phyloP scores from a whole-genome alignment of 345 rosid genomes.

The Conringia planisiliqua region DNA sequence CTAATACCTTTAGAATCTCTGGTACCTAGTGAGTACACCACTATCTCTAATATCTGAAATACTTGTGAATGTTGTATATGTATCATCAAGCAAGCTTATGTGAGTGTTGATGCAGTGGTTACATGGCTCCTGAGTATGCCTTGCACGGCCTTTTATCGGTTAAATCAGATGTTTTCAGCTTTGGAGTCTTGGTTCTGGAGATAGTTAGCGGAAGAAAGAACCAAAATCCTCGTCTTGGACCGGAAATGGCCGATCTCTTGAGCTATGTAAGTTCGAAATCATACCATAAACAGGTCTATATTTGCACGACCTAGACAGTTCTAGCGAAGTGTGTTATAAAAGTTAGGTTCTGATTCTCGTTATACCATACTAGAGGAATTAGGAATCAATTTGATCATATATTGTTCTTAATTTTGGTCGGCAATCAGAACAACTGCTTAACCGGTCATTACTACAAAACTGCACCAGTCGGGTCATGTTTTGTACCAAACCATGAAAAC shows the following conservation, averaged over 20 bases:
- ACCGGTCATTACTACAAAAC: background rate
- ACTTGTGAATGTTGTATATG: background rate
- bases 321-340: background rate
- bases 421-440: background rate
- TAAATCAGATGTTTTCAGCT: slow-evolving; percentile 85
- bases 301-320: background rate
- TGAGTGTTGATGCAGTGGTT: slow-evolving; percentile 58
- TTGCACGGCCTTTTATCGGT: slow-evolving; percentile 76
- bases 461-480: background rate
- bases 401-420: background rate
- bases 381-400: background rate
- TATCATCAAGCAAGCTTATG: background rate
- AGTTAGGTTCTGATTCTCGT: background rate
- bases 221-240: slow-evolving; percentile 41
- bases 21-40: slow-evolving; percentile 75
- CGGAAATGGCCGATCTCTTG: slow-evolving; percentile 65
- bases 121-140: slow-evolving; percentile 96
- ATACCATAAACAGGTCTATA: background rate
- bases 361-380: background rate
- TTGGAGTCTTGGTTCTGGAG: slow-evolving; percentile 77
- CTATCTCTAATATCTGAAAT: background rate
- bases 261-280: slow-evolving; percentile 58
- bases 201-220: slow-evolving; percentile 88
- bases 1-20: slow-evolving; percentile 66
- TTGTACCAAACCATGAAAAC: background rate